Evolutionary conservation across 768 basidiomycete species (phyloP).

Genomic region (Leccinum boreale): DNA sequence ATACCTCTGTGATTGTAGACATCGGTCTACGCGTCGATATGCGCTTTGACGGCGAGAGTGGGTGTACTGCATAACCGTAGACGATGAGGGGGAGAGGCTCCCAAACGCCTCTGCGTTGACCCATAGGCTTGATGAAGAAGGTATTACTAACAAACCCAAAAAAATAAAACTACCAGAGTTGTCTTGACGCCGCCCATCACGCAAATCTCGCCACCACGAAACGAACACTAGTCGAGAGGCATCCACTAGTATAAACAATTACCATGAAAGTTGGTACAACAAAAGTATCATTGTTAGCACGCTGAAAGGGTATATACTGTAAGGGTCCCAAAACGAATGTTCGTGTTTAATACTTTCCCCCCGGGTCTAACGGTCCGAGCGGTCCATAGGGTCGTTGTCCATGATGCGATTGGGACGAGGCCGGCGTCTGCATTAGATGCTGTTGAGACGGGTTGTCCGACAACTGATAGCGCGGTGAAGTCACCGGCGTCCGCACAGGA

Average conservation of each 20-base stretch:
- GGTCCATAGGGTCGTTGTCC: constrained; percentile 45
- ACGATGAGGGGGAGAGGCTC: constrained; percentile 69
- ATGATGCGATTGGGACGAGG: constrained; percentile 38
- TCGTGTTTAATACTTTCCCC: constrained; percentile 44
- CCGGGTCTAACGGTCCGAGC: constrained; percentile 59
- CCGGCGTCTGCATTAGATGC: constrained; percentile 24
- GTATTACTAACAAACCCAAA: too few relatives aligned
- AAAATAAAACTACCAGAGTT: too few relatives aligned
- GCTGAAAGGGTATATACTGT: neutral
- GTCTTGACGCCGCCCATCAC: too few relatives aligned
- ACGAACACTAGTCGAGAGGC: too few relatives aligned
- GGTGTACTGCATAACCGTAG: constrained; percentile 91
- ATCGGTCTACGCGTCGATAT: constrained; percentile 42
- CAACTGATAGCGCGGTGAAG: constrained; percentile 58
- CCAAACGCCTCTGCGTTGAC: constrained; percentile 47
- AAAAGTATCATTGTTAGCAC: neutral
- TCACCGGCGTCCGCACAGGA: constrained; percentile 34
- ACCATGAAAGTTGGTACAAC: constrained; percentile 13
- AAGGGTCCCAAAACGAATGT: constrained; percentile 17
- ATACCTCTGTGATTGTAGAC: constrained; percentile 44
- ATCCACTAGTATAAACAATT: neutral
- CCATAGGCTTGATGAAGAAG: constrained; percentile 17
- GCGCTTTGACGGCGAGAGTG: constrained; percentile 69
- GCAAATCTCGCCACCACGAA: too few relatives aligned
- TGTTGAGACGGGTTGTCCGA: constrained; percentile 48